These are phyloP conservation scores for Beverwykella pulmonaria DNA, from an alignment of 495 filamentous ascomycete genomes.

Conservation along the genomic window DNA sequence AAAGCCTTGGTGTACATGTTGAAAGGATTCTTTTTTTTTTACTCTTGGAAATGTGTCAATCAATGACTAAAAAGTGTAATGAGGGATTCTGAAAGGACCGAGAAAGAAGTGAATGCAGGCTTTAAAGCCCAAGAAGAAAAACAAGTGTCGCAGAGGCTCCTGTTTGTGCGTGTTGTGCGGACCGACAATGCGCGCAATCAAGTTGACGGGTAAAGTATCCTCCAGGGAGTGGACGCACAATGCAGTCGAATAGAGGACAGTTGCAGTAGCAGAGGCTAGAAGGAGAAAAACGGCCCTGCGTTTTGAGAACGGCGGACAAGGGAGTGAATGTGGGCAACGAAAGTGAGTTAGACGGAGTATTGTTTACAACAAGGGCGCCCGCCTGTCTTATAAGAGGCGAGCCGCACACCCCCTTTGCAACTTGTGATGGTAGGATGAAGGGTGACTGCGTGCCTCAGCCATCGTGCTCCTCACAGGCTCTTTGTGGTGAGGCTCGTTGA, in stretches of 20 bases:
- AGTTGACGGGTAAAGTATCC: not conserved
- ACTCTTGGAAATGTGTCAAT: not conserved
- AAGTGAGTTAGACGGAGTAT: constrained; percentile 3
- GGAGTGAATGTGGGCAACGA: constrained; percentile 20
- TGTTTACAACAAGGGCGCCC: not conserved
- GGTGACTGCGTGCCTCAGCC: not conserved
- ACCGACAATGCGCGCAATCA: not conserved
- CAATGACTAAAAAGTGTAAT: not conserved
- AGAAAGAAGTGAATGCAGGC: not conserved
- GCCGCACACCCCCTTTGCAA: not conserved
- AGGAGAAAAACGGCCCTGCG: constrained; percentile 29
- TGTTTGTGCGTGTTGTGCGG: constrained; percentile 10
- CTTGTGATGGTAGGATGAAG: not conserved
- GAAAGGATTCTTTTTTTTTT: no score
- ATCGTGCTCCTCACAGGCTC: not conserved
- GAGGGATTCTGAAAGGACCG: not conserved
- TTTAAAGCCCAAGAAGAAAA: not conserved
- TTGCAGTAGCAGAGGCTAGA: constrained; percentile 12
- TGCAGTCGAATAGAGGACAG: not conserved
- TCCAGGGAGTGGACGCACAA: constrained; percentile 4
- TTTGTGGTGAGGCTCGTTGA: constrained; percentile 12
- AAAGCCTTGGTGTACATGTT: constrained; percentile 22
- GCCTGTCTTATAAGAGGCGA: not conserved
- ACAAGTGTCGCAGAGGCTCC: constrained; percentile 4
- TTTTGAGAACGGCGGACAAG: constrained; percentile 17